Conservation (phyloP, 108 stramenopile genomes). For the Cyclotella cryptica region DNA sequence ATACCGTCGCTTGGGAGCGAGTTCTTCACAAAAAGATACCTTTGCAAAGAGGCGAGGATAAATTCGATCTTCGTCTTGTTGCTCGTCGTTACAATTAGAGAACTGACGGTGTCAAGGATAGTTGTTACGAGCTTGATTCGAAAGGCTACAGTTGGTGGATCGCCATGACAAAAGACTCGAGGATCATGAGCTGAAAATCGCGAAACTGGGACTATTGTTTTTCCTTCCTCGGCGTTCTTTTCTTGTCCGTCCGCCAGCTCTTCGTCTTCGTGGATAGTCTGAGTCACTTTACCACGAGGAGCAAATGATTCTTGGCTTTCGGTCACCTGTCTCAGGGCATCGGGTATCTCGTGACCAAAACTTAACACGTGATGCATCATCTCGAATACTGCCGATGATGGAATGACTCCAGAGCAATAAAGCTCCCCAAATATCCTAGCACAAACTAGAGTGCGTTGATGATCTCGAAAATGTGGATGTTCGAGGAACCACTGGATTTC, state of each 20-base stretch:
- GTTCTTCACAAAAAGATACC: constrained; percentile 94
- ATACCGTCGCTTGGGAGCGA: constrained; percentile 84
- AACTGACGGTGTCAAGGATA: constrained; percentile 79
- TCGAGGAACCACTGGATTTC: constrained; percentile 91
- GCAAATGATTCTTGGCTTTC: constrained; percentile 45
- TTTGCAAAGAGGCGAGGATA: constrained; percentile 86
- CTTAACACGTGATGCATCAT: constrained; percentile 87
- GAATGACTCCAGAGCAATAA: constrained; percentile 73
- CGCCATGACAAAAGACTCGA: constrained; percentile 78
- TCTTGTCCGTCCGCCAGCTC: constrained; percentile 72
- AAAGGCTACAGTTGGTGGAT: constrained; percentile 88
- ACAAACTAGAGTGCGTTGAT: constrained; percentile 88
- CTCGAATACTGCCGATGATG: constrained; percentile 77
- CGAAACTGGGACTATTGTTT: constrained; percentile 69
- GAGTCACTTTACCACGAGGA: constrained; percentile 51
- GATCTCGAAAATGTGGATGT: constrained; percentile 81
- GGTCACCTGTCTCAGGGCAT: constrained; percentile 68
- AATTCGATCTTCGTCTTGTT: constrained; percentile 68
- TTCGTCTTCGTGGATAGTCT: constrained; percentile 87
- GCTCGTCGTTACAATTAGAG: constrained; percentile 67
- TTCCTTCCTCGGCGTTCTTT: constrained; percentile 46
- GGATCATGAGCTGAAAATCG: constrained; percentile 87
- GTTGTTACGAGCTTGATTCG: constrained; percentile 89
- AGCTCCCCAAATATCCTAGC: constrained; percentile 90
- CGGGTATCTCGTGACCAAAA: constrained; percentile 92